Evolutionary conservation across 1,284 basidiomycete genomes (phyloP), one percentile per base, ranked within the genome.

Genomic region (Ganoderma lucidum): DNA sequence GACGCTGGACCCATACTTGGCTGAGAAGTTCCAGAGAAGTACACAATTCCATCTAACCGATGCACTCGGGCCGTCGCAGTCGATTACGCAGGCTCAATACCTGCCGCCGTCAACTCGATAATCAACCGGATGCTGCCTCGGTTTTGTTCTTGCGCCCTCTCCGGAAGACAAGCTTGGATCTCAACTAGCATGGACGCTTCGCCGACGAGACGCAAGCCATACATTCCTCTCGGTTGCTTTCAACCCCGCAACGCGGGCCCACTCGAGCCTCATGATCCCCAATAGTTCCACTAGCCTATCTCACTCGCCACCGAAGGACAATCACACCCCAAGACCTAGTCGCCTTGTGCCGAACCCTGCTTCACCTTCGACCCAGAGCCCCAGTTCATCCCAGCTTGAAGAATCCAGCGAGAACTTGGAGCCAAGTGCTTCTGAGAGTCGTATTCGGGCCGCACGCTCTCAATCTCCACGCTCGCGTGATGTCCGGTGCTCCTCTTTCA

Each of bases 1-100:
- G 85, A 64, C 97, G 1, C 86, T 99, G 59, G 97, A 99, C 79
- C 97, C 98, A 0, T 99, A 99, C 79, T 95, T 95, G n/a, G n/a
- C n/a, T n/a, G n/a, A n/a, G n/a, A n/a, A n/a, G n/a, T n/a, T 56
- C 92, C 93, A 70, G 96, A 98, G 79, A 96, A 96, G 75, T 97
- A 97, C 78, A 90, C 95, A 17, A 98, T 99, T 58, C n/a, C n/a
- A n/a, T 98, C 96, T 2, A 96, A 97, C 32, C 84, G 94, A 65
- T 97, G 96, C 80, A 97, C 94, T 62, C 88, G 96, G 72, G 86
- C 98, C 53, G 90, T 94, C 6, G 93, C 96, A 0, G 87, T 98
- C 68, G 97, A 99, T 80, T 97, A 94, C 77, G 92, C 92, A 58
- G 93, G 56, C 80, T 92, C n/a, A n/a, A n/a, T n/a, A 30, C 95